Conservation (phyloP, 768 basidiomycete genomes). For the Coprinopsis sp. region DNA sequence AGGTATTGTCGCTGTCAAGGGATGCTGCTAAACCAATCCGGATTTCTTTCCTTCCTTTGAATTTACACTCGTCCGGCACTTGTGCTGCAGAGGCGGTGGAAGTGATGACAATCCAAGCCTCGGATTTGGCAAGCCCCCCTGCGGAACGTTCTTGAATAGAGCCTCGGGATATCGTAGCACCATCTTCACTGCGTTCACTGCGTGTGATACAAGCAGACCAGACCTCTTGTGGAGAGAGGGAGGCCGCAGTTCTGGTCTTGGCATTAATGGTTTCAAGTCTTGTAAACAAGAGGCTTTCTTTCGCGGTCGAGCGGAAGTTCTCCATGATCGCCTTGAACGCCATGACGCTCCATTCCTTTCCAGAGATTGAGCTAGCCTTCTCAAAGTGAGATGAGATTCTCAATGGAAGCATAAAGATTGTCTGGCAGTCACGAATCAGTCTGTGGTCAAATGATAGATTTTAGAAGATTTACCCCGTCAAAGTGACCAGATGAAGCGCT, state of each 20-base stretch:
- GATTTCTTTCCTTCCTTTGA: background rate
- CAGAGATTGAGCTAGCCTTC: conserved; percentile 18
- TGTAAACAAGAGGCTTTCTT: conserved; percentile 8
- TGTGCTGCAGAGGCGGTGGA: conserved; percentile 10
- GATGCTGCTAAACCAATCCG: conserved; percentile 28
- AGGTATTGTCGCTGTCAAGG: conserved; percentile 6
- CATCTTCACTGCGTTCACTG: no score
- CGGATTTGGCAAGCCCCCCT: background rate
- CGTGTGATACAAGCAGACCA: no score
- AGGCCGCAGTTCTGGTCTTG: conserved; percentile 1
- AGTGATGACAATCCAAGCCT: conserved; percentile 10
- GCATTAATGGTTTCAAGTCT: conserved; percentile 6
- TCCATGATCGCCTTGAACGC: conserved; percentile 24
- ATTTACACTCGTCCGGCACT: background rate
- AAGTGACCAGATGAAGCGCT: conserved; percentile 28
- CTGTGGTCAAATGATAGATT: conserved; percentile 11
- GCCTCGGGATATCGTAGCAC: background rate
- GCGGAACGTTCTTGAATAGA: background rate
- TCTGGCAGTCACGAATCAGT: no score
- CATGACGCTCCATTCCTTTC: conserved; percentile 17
- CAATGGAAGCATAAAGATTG: conserved; percentile 45
- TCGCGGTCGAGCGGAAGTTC: conserved; percentile 20
- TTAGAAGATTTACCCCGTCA: conserved; percentile 33
- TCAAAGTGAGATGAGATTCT: conserved; percentile 23
- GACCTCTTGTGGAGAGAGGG: no score